Conservation (phyloP, 176 grass and related monocot genomes). For the Juncus inflexus region DNA sequence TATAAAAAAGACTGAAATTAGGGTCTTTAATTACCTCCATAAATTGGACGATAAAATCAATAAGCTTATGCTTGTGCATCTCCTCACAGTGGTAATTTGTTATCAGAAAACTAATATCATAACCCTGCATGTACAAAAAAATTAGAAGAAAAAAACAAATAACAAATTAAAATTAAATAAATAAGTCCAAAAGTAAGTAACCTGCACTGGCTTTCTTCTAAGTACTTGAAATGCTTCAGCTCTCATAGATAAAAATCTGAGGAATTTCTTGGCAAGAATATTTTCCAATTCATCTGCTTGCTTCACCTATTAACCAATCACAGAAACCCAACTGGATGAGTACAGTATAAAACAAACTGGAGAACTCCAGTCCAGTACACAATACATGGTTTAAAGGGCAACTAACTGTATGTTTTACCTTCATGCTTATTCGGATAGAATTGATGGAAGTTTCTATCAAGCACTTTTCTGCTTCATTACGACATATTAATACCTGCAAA, state of each 20-base stretch:
- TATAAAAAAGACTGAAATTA: not conserved
- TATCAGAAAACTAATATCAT: slow-evolving; percentile 98
- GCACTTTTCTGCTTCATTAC: slow-evolving; percentile 96
- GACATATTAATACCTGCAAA: slow-evolving; percentile 78
- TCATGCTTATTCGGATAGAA: slow-evolving; percentile 93
- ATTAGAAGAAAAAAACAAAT: not conserved
- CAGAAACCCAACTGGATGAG: no score
- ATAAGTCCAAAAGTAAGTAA: slow-evolving; percentile 11
- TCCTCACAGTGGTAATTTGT: slow-evolving; percentile 97
- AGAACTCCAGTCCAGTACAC: not conserved
- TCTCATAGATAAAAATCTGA: slow-evolving; percentile 94
- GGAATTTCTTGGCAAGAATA: slow-evolving; percentile 94
- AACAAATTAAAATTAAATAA: not conserved
- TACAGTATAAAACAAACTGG: not conserved
- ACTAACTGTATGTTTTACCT: slow-evolving; percentile 36
- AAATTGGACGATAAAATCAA: slow-evolving; percentile 98
- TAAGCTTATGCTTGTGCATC: slow-evolving; percentile 96
- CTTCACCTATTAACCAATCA: slow-evolving; percentile 54
- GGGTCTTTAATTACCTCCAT: slow-evolving; percentile 65
- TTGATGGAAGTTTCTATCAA: slow-evolving; percentile 96
- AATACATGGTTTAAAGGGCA: slow-evolving; percentile 9
- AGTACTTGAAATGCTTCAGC: slow-evolving; percentile 96
- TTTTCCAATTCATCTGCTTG: slow-evolving; percentile 98
- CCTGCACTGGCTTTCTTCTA: slow-evolving; percentile 97
- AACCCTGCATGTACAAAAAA: slow-evolving; percentile 56